Evolutionary conservation across 306 rosid species (phyloP).

Genomic region (Psophocarpus tetragonolobus): DNA sequence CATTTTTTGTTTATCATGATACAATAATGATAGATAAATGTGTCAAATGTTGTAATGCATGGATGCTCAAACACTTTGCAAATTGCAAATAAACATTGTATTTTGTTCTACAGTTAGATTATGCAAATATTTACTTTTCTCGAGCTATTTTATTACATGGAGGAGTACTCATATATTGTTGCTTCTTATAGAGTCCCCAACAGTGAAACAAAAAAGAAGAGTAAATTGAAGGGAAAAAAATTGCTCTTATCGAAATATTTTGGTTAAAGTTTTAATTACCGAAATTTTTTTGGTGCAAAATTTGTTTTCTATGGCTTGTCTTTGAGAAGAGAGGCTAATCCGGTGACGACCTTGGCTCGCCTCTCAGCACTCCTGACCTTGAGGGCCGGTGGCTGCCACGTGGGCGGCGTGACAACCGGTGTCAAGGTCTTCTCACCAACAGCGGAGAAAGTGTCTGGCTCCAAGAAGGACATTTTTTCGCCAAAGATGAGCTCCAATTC

Average conservation of each 20-base stretch:
- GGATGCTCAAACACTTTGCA: neutral
- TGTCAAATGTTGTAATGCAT: neutral
- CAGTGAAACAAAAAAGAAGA: neutral
- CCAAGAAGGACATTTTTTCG: slow-evolving; percentile 40
- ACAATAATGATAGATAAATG: neutral
- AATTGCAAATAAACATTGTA: neutral
- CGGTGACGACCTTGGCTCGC: slow-evolving; percentile 81
- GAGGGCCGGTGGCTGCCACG: slow-evolving; percentile 90
- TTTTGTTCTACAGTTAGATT: neutral
- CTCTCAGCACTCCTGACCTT: slow-evolving; percentile 78
- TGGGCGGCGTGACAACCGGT: slow-evolving; percentile 19
- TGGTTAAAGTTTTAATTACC: slow-evolving; percentile 31
- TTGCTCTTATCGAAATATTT: slow-evolving; percentile 12
- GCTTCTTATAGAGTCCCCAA: slow-evolving; percentile 37
- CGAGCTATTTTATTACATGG: slow-evolving; percentile 38
- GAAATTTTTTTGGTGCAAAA: slow-evolving; percentile 26
- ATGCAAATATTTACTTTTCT: slow-evolving; percentile 31
- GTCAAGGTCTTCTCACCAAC: slow-evolving; percentile 26
- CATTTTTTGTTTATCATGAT: neutral
- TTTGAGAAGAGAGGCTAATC: slow-evolving; percentile 85
- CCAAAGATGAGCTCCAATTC: slow-evolving; percentile 80
- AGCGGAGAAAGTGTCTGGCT: neutral
- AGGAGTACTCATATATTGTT: neutral
- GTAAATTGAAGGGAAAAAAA: neutral
- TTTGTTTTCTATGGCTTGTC: slow-evolving; percentile 60